A percentile compares a stretch with the other conserved stretches of the same genome.
Evolutionary conservation across 2,329 filamentous ascomycete genomes (phyloP).

Genomic region (Dactylella cylindrospora): DNA sequence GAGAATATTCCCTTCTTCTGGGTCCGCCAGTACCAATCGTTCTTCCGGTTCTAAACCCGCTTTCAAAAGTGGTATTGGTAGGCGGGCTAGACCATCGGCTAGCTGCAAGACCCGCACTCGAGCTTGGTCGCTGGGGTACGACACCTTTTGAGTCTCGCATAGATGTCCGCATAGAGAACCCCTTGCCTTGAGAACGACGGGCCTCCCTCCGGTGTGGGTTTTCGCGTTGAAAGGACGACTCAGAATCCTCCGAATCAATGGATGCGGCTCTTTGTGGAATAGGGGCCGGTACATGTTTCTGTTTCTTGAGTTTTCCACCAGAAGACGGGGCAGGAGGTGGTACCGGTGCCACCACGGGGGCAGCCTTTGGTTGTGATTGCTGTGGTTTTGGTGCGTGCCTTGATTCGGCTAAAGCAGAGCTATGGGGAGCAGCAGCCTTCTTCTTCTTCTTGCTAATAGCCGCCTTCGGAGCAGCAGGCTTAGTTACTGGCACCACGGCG

Average conservation of each 20-base stretch:
- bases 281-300: constrained; percentile 2
- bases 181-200: constrained; percentile 18
- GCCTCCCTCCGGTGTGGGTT: constrained; percentile 19
- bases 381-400: constrained; percentile 21
- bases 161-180: constrained; percentile 27
- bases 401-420: constrained; percentile 16
- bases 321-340: constrained; percentile 8
- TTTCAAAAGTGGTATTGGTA: constrained; percentile 21
- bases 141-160: constrained; percentile 31
- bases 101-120: constrained; percentile 3
- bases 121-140: no score
- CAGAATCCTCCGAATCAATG: constrained; percentile 29
- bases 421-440: constrained; percentile 13
- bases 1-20: constrained; percentile 30
- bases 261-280: constrained; percentile 18
- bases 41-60: constrained; percentile 26
- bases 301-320: constrained; percentile 25
- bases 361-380: background rate
- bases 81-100: constrained; percentile 9
- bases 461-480: constrained; percentile 6
- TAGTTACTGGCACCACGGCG: constrained; percentile 1
- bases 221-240: constrained; percentile 36
- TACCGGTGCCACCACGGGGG: background rate
- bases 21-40: constrained; percentile 34
- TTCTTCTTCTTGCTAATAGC: background rate